These are phyloP conservation scores for Dovyalis caffra DNA, from an alignment of 345 rosid genomes.

Conservation along the genomic window DNA sequence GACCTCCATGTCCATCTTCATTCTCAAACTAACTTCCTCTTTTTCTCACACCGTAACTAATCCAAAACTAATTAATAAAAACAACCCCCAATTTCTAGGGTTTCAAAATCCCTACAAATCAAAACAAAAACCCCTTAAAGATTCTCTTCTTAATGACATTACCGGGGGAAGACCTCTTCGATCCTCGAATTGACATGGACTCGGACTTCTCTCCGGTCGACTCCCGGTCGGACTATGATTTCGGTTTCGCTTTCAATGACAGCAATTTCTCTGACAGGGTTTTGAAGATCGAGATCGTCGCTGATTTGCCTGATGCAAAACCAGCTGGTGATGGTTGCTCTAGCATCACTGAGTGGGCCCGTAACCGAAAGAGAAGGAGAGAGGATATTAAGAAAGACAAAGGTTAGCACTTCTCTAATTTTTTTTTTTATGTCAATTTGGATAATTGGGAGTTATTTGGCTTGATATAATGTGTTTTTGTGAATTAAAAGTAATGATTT, in stretches of 20 bases:
- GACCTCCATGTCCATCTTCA: not conserved
- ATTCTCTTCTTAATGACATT: not conserved
- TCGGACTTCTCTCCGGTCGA: constrained; percentile 38
- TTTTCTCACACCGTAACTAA: not conserved
- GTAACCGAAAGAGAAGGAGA: constrained; percentile 67
- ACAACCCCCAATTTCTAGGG: not conserved
- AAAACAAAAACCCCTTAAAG: not conserved
- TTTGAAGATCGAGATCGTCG: constrained; percentile 62
- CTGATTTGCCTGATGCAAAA: constrained; percentile 42
- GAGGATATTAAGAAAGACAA: constrained; percentile 52
- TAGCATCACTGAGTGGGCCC: constrained; percentile 65
- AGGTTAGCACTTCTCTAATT: constrained; percentile 10
- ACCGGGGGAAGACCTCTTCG: constrained; percentile 37
- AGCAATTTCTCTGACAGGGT: constrained; percentile 76
- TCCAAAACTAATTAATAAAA: not conserved
- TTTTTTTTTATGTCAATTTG: not conserved
- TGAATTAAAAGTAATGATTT: not conserved
- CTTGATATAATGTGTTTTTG: not conserved
- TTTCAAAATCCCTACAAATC: not conserved
- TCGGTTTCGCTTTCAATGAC: constrained; percentile 78
- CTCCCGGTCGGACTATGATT: constrained; percentile 44
- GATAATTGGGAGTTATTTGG: not conserved
- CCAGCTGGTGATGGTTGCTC: constrained; percentile 47
- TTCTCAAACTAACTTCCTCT: not conserved
- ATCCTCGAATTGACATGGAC: constrained; percentile 42